These are phyloP conservation scores for Kwoniella mangroviensis DNA, from an alignment of 768 basidiomycete genomes.

Conservation along the genomic window DNA sequence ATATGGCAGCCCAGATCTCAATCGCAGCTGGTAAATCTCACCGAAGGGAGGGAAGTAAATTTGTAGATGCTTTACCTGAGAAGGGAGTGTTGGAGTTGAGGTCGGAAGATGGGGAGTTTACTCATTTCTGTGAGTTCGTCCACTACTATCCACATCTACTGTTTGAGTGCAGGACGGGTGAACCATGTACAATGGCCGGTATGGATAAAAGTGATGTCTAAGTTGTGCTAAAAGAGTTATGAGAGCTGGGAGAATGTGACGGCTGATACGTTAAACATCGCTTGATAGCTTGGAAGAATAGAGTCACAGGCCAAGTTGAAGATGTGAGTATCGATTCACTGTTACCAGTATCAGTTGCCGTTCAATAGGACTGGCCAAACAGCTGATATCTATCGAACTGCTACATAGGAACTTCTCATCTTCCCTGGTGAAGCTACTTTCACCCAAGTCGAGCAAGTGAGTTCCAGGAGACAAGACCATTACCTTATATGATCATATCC, in stretches of 20 bases:
- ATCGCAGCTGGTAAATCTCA: slow-evolving; percentile 44
- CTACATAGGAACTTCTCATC: slow-evolving; percentile 88
- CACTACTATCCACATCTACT: not conserved
- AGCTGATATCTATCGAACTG: too few relatives aligned
- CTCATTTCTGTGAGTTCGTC: slow-evolving; percentile 69
- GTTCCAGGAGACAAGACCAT: not conserved
- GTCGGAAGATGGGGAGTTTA: slow-evolving; percentile 47
- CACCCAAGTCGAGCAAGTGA: slow-evolving; percentile 69
- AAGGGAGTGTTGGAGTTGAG: slow-evolving; percentile 52
- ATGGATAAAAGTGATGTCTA: not conserved
- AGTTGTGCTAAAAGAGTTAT: too few relatives aligned
- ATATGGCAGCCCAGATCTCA: slow-evolving; percentile 18
- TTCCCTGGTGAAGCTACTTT: slow-evolving; percentile 86
- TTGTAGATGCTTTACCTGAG: slow-evolving; percentile 52
- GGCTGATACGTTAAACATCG: not conserved
- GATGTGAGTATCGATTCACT: slow-evolving; percentile 40
- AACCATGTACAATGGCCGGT: too few relatives aligned
- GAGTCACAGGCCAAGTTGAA: slow-evolving; percentile 33
- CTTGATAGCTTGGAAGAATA: slow-evolving; percentile 47
- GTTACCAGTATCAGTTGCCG: too few relatives aligned
- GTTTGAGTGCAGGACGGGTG: too few relatives aligned
- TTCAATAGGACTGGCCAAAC: too few relatives aligned
- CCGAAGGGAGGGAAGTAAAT: slow-evolving; percentile 46
- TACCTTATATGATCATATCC: not conserved
- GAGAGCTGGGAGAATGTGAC: too few relatives aligned